These are phyloP conservation scores for Penicillium sp. DNA, from an alignment of 2,329 filamentous ascomycete species.

Conservation along the genomic window DNA sequence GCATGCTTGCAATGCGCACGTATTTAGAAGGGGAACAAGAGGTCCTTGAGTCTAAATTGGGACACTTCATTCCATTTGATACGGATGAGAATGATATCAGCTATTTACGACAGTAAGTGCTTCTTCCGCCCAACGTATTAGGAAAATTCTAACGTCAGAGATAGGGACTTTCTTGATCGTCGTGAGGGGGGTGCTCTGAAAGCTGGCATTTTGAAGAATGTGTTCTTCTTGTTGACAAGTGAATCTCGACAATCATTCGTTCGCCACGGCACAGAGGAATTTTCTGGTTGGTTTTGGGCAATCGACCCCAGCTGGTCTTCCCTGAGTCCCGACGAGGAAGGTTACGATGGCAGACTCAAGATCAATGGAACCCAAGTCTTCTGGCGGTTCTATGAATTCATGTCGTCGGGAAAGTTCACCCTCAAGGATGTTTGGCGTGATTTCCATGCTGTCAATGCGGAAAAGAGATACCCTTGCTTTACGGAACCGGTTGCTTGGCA, in stretches of 20 bases:
- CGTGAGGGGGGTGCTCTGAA: constrained; percentile 5
- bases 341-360: constrained; percentile 16
- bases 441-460: constrained; percentile 1
- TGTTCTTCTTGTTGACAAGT: constrained; percentile 5
- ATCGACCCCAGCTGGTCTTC: constrained; percentile 15
- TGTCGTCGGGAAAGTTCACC: constrained; percentile 4
- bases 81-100: background rate
- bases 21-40: background rate
- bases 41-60: background rate
- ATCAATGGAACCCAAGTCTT: constrained; percentile 4
- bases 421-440: constrained; percentile 18
- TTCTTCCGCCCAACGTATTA: background rate
- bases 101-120: background rate
- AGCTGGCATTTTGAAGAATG: constrained; percentile 7
- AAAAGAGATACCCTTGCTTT: background rate
- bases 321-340: constrained; percentile 7
- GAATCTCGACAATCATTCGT: background rate
- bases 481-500: background rate
- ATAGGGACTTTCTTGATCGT: constrained; percentile 1
- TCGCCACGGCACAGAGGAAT: background rate
- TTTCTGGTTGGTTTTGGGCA: constrained; percentile 8
- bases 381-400: constrained; percentile 15
- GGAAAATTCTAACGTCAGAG: background rate
- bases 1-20: background rate
- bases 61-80: constrained; percentile 2